Base-by-base conservation (phyloP, 2,329 filamentous ascomycete genomes). In the Metarhizium rileyi region DNA sequence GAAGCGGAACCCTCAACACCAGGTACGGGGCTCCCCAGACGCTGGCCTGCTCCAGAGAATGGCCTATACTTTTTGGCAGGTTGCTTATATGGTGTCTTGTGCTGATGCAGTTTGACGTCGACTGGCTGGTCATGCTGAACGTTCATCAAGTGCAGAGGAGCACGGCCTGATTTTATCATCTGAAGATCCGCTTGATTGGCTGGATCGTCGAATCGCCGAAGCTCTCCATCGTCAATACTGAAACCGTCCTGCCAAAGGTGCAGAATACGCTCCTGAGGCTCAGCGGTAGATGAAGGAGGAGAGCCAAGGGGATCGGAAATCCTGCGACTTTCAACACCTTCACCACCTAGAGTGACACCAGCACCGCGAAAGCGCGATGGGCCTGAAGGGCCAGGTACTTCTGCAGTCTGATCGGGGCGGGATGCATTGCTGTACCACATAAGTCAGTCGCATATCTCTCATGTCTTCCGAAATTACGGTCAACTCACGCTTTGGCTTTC, bases 171-270 rank as follows among this genome's bases (percentile, higher is more conserved):
- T 52, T 87, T 81, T 59, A 93, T 93, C 75, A 90, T 84, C 51
- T 81, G 74, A 42, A 93, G 72, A 48, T 86, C 85, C 46, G 76
- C 74, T 27, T 82, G 79, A 63, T 91, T 90, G 27, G 76, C 76
- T 0, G 87, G 86, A 63, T 93, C 87, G 59, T 90, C 85, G 61
- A 87, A 91, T 50, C 86, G 81, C 63, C 79, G 83, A 35, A 93
- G 78, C 44, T 83, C 78, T 26, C 88, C 88, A 59, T 93, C 86
- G 52, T 90, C 87, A 53, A 94, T 82, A 55, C 86, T 91, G 69
- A 93, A 91, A 14, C 88, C 88, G 61, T 94, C 84, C 40, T 78
- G 76, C 88, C 88, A 94, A 42, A 93, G 75, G 60, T 91, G 87
- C 48, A 94, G 74, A 10, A 81, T 77, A 46, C 87, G 82, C 46